Conservation (phyloP, 129 eudicot species). For the Tanacetum coccineum region DNA sequence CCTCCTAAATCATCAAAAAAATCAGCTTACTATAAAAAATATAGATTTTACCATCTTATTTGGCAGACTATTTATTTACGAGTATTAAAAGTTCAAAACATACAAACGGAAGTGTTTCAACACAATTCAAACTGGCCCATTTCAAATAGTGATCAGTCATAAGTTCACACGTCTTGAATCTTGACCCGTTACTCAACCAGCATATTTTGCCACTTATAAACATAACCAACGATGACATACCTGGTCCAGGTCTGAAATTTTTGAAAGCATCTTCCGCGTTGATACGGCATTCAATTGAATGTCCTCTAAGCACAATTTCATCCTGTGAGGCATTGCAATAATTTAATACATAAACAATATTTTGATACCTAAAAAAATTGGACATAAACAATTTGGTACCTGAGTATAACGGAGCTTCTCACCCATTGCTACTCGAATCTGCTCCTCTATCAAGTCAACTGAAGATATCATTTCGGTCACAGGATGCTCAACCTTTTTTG, state of each 20-base stretch:
- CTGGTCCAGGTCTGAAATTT: constrained; percentile 99
- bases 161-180: too few species aligned
- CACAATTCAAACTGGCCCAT: too few species aligned
- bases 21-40: too few species aligned
- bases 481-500: constrained; percentile 93
- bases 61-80: too few species aligned
- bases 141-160: too few species aligned
- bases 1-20: too few species aligned
- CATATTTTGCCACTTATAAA: constrained; percentile 1
- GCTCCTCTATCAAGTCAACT: constrained; percentile 97
- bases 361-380: neutral
- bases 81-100: too few species aligned
- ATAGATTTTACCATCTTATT: too few species aligned
- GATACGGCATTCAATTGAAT: constrained; percentile 97
- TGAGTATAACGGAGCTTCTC: constrained; percentile 87
- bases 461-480: constrained; percentile 99
- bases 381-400: constrained; percentile 36
- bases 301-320: constrained; percentile 92
- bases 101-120: too few species aligned
- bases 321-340: constrained; percentile 48
- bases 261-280: constrained; percentile 99
- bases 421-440: constrained; percentile 94
- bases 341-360: constrained; percentile 17
- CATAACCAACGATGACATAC: constrained; percentile 32
- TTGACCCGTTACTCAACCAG: too few species aligned